Evolutionary conservation across 1,139 yeast genomes (phyloP).

Genomic region (Arxiozyma slooffiae): DNA sequence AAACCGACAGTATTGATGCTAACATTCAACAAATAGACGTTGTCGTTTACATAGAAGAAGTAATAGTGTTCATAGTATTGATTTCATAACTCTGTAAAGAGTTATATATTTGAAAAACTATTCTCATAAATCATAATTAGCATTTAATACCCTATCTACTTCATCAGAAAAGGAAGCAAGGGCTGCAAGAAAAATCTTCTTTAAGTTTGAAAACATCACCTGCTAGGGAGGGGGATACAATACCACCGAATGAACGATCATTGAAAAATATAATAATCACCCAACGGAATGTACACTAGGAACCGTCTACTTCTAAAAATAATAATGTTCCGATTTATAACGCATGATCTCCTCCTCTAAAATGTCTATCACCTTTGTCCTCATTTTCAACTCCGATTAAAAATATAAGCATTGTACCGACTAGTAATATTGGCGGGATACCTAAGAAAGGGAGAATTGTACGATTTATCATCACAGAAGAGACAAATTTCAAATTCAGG

Average conservation of each 20-base stretch:
- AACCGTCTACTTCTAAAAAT: background rate
- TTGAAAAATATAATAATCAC: background rate
- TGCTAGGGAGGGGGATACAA: background rate
- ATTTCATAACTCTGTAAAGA: background rate
- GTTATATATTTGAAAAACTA: background rate
- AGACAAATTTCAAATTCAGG: slow-evolving; percentile 21
- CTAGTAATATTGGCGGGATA: background rate
- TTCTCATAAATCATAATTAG: background rate
- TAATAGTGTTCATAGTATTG: slow-evolving; percentile 18
- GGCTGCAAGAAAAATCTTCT: slow-evolving; percentile 20
- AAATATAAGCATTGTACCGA: slow-evolving; percentile 1
- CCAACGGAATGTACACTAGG: background rate
- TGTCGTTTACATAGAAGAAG: slow-evolving; percentile 27
- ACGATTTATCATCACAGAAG: slow-evolving; percentile 16
- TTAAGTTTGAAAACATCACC: slow-evolving; percentile 14
- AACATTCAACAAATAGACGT: background rate
- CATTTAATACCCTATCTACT: slow-evolving; percentile 7
- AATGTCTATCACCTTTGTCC: slow-evolving; percentile 19
- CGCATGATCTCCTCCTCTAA: background rate
- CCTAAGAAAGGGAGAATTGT: background rate
- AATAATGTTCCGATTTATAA: background rate
- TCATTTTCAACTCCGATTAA: slow-evolving; percentile 12
- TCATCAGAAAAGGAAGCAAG: slow-evolving; percentile 5
- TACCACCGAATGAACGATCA: background rate
- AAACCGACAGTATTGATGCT: background rate